These are phyloP conservation scores for Dittrichia graveolens DNA, from an alignment of 129 eudicot species.

Conservation along the genomic window DNA sequence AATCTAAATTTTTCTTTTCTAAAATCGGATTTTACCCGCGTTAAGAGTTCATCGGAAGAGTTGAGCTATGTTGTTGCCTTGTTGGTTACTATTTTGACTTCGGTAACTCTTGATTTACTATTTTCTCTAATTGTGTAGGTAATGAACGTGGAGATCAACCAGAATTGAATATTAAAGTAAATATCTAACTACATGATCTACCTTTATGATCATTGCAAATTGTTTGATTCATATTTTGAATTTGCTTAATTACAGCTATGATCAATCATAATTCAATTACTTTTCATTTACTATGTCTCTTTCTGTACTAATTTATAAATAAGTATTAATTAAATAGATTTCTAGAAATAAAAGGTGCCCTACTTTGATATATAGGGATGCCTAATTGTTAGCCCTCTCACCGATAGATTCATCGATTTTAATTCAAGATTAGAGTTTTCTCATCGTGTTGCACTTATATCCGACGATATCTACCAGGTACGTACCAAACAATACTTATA, in stretches of 20 bases:
- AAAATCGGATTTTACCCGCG: neutral
- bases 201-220: too few relatives aligned
- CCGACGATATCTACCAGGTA: conserved; percentile 35
- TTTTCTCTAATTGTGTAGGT: conserved; percentile 19
- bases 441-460: conserved; percentile 33
- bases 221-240: too few relatives aligned
- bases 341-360: too few relatives aligned
- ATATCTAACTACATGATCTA: neutral
- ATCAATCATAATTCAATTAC: too few relatives aligned
- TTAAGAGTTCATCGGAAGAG: neutral
- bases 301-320: neutral
- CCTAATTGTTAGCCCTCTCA: conserved; percentile 32
- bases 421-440: conserved; percentile 33
- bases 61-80: neutral
- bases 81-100: neutral
- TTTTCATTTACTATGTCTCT: neutral
- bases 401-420: conserved; percentile 17
- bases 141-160: conserved; percentile 32
- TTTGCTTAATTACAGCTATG: too few relatives aligned
- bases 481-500: too few relatives aligned
- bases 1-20: too few relatives aligned
- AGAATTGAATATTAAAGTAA: conserved; percentile 33
- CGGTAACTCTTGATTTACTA: neutral
- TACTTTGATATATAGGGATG: conserved; percentile 25
- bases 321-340: too few relatives aligned